Evolutionary conservation across 192 early-diverging fungal species (phyloP).

Genomic region (Phycomyces blakesleeanus): DNA sequence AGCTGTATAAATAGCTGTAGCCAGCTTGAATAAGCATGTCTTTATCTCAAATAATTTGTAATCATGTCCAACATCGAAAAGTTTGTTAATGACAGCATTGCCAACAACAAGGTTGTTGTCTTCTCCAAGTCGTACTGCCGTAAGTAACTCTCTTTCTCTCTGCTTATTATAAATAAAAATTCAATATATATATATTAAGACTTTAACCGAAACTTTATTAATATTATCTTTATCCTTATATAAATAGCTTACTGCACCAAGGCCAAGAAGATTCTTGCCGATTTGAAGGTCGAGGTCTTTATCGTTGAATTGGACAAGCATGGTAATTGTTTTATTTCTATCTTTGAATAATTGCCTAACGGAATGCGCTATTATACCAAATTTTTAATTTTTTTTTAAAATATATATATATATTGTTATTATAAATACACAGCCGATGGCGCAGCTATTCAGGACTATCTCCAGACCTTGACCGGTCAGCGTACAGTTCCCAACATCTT

Average conservation of each 20-base stretch:
- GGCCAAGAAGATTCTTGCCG: constrained; percentile 47
- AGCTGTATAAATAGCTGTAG: too few relatives aligned
- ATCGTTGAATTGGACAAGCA: constrained; percentile 55
- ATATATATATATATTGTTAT: background rate
- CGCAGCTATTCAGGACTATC: constrained; percentile 57
- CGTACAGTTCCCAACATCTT: constrained; percentile 78
- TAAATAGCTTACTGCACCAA: constrained; percentile 51
- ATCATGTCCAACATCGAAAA: constrained; percentile 33
- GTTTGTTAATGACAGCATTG: constrained; percentile 43
- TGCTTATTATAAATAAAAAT: background rate
- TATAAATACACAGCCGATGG: constrained; percentile 29
- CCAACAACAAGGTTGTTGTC: constrained; percentile 54
- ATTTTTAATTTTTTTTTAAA: background rate
- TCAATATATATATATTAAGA: too few relatives aligned
- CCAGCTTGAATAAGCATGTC: too few relatives aligned
- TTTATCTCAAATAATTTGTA: constrained; percentile 14
- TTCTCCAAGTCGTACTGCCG: constrained; percentile 78
- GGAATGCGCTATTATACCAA: too few relatives aligned
- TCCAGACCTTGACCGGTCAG: constrained; percentile 53
- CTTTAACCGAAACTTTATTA: background rate
- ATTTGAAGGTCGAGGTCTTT: constrained; percentile 34
- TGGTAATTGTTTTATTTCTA: constrained; percentile 20
- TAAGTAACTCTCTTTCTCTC: constrained; percentile 10
- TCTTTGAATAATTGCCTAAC: too few relatives aligned
- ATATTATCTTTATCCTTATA: too few relatives aligned